phyloP scores from a whole-genome alignment of 768 basidiomycete species.

The Fistulinella prunicolor region DNA sequence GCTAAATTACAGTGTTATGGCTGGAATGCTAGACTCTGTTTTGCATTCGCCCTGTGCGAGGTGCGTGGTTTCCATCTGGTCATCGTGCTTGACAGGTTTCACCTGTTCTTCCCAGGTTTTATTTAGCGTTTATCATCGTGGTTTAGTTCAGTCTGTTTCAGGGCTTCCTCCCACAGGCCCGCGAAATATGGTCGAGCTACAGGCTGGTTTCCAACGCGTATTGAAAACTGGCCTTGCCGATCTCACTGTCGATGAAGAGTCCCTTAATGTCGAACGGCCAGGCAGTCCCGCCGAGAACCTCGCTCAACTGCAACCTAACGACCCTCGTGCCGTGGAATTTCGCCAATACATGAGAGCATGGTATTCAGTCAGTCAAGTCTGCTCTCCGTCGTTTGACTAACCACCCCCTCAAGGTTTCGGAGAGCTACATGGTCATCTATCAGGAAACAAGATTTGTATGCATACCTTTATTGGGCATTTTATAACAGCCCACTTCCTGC shows the following conservation, averaged over 20 bases:
- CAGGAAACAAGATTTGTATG: constrained; percentile 55
- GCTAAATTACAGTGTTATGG: constrained; percentile 42
- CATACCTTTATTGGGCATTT: constrained; percentile 84
- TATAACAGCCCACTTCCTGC: constrained; percentile 65
- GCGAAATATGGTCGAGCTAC: constrained; percentile 55
- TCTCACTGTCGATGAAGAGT: constrained; percentile 55
- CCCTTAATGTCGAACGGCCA: constrained; percentile 46
- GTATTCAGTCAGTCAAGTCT: constrained; percentile 19
- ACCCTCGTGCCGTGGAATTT: constrained; percentile 73
- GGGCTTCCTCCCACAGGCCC: constrained; percentile 43
- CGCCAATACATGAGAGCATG: constrained; percentile 62
- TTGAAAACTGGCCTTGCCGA: constrained; percentile 62
- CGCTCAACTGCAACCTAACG: constrained; percentile 52
- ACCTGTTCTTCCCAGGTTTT: constrained; percentile 45
- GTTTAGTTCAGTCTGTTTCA: constrained; percentile 48
- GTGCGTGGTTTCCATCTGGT: constrained; percentile 34
- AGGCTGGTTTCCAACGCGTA: constrained; percentile 56
- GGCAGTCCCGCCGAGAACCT: constrained; percentile 62
- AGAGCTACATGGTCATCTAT: constrained; percentile 73
- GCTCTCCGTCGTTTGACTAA: neutral
- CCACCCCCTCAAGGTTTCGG: constrained; percentile 52
- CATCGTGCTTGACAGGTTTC: neutral
- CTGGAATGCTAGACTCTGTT: constrained; percentile 38
- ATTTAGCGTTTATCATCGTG: constrained; percentile 65
- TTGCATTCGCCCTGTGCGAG: constrained; percentile 57